Conservation (phyloP, 345 rosid genomes). For the Theobroma cacao region DNA sequence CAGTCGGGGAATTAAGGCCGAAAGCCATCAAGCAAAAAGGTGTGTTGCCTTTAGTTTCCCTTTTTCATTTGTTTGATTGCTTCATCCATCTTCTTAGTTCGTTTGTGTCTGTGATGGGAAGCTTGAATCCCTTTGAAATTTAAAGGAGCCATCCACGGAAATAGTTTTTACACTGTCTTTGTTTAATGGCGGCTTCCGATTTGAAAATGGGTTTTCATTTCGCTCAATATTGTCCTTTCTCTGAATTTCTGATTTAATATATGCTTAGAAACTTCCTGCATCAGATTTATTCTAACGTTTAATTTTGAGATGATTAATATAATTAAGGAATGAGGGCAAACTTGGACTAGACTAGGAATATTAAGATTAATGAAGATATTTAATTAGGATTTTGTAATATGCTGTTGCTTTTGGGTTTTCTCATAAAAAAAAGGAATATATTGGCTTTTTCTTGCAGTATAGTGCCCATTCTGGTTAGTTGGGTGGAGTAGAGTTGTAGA, state of each 20-base stretch:
- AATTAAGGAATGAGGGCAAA: neutral
- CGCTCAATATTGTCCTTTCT: neutral
- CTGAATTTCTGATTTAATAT: neutral
- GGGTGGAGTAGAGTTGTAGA: neutral
- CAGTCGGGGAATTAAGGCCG: neutral
- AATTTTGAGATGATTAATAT: neutral
- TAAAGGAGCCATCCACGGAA: neutral
- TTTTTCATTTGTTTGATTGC: neutral
- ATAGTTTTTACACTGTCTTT: neutral
- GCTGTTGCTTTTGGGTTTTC: neutral
- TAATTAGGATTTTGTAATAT: neutral
- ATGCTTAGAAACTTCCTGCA: neutral
- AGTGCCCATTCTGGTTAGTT: neutral
- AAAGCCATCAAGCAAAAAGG: neutral
- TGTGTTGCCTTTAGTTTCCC: neutral
- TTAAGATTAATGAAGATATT: neutral
- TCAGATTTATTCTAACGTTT: neutral
- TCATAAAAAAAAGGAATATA: neutral
- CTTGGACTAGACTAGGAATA: neutral
- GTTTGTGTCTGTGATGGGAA: neutral
- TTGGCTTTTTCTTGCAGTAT: neutral
- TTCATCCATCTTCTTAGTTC: neutral
- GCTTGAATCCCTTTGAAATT: neutral
- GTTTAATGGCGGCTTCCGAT: neutral
- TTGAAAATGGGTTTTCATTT: neutral